Evolutionary conservation across 2,329 filamentous ascomycete species (phyloP).

Genomic region (Torrubiellomyces zombiae): DNA sequence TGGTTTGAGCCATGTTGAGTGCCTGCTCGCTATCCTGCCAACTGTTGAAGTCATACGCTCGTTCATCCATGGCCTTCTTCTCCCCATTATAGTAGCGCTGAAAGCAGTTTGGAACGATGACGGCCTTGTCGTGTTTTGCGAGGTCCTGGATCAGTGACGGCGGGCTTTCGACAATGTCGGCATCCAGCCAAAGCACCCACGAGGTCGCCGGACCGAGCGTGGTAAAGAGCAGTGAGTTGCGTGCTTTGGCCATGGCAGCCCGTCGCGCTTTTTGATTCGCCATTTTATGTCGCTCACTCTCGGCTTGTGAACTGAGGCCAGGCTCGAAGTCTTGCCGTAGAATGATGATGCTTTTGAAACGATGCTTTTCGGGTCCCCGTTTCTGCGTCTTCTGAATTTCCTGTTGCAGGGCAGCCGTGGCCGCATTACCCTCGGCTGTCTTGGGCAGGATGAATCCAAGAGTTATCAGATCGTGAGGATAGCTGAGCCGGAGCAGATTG

Average conservation of each 20-base stretch:
- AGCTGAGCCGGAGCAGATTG: constrained; percentile 67
- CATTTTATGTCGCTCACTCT: constrained; percentile 82
- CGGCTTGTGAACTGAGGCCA: constrained; percentile 62
- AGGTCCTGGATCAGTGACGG: constrained; percentile 78
- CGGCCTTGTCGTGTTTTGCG: constrained; percentile 69
- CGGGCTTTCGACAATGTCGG: constrained; percentile 82
- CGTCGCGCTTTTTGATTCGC: constrained; percentile 74
- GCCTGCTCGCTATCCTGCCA: constrained; percentile 85
- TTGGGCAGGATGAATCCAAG: constrained; percentile 93
- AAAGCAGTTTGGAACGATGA: constrained; percentile 92
- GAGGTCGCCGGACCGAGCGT: constrained; percentile 80
- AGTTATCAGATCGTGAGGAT: constrained; percentile 88
- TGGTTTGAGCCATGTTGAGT: constrained; percentile 53
- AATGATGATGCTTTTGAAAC: constrained; percentile 88
- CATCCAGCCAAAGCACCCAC: constrained; percentile 94
- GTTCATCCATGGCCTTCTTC: constrained; percentile 52
- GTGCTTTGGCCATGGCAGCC: constrained; percentile 80
- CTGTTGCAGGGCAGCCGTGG: constrained; percentile 66
- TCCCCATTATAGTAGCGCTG: constrained; percentile 63
- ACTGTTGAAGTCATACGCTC: constrained; percentile 93
- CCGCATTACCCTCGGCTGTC: constrained; percentile 78
- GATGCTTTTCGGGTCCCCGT: constrained; percentile 53
- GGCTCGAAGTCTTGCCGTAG: constrained; percentile 88
- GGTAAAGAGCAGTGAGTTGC: constrained; percentile 90
- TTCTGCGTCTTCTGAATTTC: constrained; percentile 76